These are phyloP conservation scores for Exophiala spinifera DNA, from an alignment of 2,329 filamentous ascomycete species.

Conservation along the genomic window DNA sequence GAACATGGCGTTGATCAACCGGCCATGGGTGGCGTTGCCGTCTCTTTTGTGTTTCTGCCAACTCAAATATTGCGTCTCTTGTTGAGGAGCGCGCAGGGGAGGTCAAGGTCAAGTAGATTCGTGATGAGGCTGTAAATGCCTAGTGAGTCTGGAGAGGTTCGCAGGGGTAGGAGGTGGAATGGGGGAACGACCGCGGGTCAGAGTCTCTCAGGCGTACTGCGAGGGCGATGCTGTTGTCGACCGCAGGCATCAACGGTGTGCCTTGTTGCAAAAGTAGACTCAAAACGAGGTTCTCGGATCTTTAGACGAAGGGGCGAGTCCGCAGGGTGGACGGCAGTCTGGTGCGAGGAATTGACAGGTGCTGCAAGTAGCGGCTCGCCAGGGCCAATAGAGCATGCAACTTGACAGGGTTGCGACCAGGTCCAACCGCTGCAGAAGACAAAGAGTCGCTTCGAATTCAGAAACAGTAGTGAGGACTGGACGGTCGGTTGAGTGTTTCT, in stretches of 20 bases:
- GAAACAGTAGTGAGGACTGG: not conserved
- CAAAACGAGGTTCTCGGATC: not conserved
- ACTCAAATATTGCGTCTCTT: not conserved
- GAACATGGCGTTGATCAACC: constrained; percentile 20
- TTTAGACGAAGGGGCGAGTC: not conserved
- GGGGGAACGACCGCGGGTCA: constrained; percentile 5
- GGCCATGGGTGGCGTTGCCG: constrained; percentile 10
- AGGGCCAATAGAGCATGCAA: not conserved
- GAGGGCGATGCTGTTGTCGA: constrained; percentile 1
- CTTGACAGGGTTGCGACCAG: constrained; percentile 1
- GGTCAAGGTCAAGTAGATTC: not conserved
- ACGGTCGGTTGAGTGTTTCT: not conserved
- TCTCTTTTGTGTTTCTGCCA: not conserved
- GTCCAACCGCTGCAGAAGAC: not conserved
- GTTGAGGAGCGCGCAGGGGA: not conserved
- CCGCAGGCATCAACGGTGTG: not conserved
- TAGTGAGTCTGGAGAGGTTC: not conserved
- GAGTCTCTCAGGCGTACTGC: constrained; percentile 7
- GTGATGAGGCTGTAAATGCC: not conserved
- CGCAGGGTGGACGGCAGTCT: not conserved
- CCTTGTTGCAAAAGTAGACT: not conserved
- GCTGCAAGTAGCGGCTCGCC: not conserved
- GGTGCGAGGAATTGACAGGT: not conserved
- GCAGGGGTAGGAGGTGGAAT: constrained; percentile 8
- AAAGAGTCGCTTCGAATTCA: not conserved